Evolutionary conservation across 768 basidiomycete species (phyloP).

Genomic region (Kwoniella sp.): DNA sequence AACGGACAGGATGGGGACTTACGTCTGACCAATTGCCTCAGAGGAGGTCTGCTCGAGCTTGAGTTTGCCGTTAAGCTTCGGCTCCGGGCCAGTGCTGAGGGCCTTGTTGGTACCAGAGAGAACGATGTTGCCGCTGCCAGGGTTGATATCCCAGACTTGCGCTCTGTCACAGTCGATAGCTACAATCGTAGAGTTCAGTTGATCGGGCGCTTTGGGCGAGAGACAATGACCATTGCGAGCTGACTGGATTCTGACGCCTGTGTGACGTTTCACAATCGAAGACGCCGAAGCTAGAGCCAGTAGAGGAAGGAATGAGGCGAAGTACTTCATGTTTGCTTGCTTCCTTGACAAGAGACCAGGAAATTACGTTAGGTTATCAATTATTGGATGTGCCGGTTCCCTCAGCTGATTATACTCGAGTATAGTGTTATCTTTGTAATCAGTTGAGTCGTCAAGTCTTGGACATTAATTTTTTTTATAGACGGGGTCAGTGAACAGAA

Average conservation of each 20-base stretch:
- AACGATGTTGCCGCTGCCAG: constrained; percentile 19
- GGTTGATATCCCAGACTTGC: constrained; percentile 25
- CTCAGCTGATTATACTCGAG: no score
- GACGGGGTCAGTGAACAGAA: no score
- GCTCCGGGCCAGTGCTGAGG: constrained; percentile 13
- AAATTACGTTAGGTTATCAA: no score
- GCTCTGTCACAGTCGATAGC: constrained; percentile 15
- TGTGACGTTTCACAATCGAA: constrained; percentile 7
- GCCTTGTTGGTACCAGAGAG: constrained; percentile 16
- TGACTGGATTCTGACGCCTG: constrained; percentile 16
- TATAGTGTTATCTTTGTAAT: no score
- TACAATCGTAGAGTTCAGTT: not conserved
- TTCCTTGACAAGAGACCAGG: no score
- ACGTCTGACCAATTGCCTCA: no score
- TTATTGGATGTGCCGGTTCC: no score
- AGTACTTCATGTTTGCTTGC: not conserved
- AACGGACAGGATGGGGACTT: no score
- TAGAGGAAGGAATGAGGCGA: not conserved
- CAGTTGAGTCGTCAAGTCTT: no score
- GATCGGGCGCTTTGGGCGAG: not conserved
- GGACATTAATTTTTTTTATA: no score
- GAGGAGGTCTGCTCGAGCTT: not conserved
- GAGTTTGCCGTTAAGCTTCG: constrained; percentile 8
- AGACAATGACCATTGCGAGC: constrained; percentile 7
- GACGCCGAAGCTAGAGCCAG: not conserved